Evolutionary conservation across 2,329 filamentous ascomycete genomes (phyloP), one percentile per base, ranked within the genome.

Genomic region (Apiospora rasikravindrae): DNA sequence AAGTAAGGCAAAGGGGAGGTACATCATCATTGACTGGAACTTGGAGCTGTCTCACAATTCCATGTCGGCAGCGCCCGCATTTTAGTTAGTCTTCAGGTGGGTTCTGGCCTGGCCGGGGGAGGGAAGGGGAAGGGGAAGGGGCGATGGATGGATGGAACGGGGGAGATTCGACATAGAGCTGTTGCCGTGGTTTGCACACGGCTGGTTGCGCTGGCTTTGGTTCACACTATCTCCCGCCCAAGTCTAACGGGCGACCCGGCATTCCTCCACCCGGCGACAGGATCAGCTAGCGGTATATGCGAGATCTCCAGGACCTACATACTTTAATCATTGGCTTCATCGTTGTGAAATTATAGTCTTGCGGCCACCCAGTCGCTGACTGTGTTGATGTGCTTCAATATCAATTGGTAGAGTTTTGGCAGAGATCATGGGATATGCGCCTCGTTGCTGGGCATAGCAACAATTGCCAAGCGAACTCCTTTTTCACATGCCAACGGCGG

Each of bases 401-500:
- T 37, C 33, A 64, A 40, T n/a, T 13, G 57, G 57, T 64, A 64
- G 57, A 40, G 57, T 64, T 64, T 61, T n/a, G 57, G 29, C 13
- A 40, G 57, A 40, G 33, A 40, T 40, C 57, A 64, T 14, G 57
- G 16, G 57, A 4, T 64, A 64, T 40, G 19, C 33, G 57, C 57
- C 57, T n/a, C 57, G 33, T 40, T 64, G 29, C 33, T 40, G n/a
- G 57, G 57, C n/a, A n/a, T n/a, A n/a, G n/a, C n/a, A n/a, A 37
- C 4, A 40, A 11, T n/a, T n/a, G 33, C 29, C 29, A 61, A 61
- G 51, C 51, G 51, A 61, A 37, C 53, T 37, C 57, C 57, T 24
- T 64, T 64, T 64, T 64, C 57, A 64, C 57, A 64, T 64, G 57
- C 57, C 57, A 64, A 64, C 57, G 57, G 57, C 57, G 33, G 57